A percentile compares a stretch with the other conserved stretches of the same genome.
These are phyloP conservation scores for Fusarium sp. DNA, from an alignment of 2,329 filamentous ascomycete species.

Conservation along the genomic window DNA sequence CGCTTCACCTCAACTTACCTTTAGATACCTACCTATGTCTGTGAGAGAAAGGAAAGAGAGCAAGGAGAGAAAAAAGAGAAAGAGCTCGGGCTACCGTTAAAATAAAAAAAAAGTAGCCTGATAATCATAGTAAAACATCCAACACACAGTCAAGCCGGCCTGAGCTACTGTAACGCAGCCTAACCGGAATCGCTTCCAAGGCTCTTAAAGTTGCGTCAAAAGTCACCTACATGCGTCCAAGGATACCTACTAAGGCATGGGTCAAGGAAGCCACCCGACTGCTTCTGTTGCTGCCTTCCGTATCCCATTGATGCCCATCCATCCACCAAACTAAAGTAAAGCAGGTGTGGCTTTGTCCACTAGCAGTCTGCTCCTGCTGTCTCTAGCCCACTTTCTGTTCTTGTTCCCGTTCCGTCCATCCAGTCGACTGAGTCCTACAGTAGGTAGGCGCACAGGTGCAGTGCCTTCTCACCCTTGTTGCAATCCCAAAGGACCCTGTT, in stretches of 20 bases:
- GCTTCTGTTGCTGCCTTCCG: conserved; percentile 37
- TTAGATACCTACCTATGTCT: background rate
- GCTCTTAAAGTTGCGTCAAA: background rate
- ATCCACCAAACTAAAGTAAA: conserved; percentile 22
- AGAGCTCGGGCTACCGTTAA: background rate
- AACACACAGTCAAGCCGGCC: background rate
- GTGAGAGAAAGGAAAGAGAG: background rate
- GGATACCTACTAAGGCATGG: background rate
- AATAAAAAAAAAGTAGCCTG: background rate
- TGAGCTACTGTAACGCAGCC: background rate
- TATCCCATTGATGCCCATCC: conserved; percentile 40
- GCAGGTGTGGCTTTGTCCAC: conserved; percentile 19
- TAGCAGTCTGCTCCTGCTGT: conserved; percentile 12
- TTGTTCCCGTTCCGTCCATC: conserved; percentile 10
- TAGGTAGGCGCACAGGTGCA: background rate
- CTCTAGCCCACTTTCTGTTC: conserved; percentile 28
- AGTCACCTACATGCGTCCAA: conserved; percentile 1
- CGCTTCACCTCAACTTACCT: background rate
- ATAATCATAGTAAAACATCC: conserved; percentile 4
- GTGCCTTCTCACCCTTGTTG: conserved; percentile 20
- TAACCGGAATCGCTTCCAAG: background rate
- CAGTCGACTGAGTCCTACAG: background rate
- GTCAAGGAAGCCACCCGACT: conserved; percentile 18
- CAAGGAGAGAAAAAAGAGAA: background rate
- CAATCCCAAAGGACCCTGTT: conserved; percentile 40